phyloP scores from a whole-genome alignment of 169 alveolate genomes.

The Plasmodium falciparum region DNA sequence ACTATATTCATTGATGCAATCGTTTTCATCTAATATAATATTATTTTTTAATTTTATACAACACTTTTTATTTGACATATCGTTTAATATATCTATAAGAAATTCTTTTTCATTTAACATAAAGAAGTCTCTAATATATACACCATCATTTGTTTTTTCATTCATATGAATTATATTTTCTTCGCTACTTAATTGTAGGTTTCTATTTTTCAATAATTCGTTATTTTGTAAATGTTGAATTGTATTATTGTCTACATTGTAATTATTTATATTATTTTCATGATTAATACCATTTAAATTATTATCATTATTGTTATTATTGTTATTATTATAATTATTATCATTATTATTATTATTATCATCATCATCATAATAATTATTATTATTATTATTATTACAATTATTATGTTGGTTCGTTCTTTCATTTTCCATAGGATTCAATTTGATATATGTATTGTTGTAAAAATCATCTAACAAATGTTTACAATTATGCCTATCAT shows the following conservation, averaged over 20 bases:
- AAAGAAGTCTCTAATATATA: constrained; percentile 47
- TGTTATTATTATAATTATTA: neutral
- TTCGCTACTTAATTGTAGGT: neutral
- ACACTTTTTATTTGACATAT: constrained; percentile 48
- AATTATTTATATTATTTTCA: no score
- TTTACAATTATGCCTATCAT: constrained; percentile 41
- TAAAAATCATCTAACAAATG: constrained; percentile 54
- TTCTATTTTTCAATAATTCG: neutral
- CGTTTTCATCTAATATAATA: constrained; percentile 53
- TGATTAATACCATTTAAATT: neutral
- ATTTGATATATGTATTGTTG: constrained; percentile 35
- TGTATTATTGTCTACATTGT: neutral
- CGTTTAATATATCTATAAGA: constrained; percentile 46
- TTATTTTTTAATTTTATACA: constrained; percentile 61
- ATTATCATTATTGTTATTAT: constrained; percentile 4
- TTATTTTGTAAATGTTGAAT: neutral
- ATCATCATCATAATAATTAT: neutral
- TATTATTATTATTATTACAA: neutral
- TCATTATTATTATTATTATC: neutral
- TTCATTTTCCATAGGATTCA: constrained; percentile 5
- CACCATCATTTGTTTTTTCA: constrained; percentile 20
- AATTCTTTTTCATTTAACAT: constrained; percentile 42
- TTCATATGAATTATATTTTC: constrained; percentile 1
- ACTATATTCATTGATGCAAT: constrained; percentile 64
- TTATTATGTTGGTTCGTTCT: neutral